A percentile compares a stretch with the other conserved stretches of the same genome.
These are phyloP conservation scores for Primulina huaijiensis DNA, from an alignment of 257 asterid genomes.

Conservation along the genomic window DNA sequence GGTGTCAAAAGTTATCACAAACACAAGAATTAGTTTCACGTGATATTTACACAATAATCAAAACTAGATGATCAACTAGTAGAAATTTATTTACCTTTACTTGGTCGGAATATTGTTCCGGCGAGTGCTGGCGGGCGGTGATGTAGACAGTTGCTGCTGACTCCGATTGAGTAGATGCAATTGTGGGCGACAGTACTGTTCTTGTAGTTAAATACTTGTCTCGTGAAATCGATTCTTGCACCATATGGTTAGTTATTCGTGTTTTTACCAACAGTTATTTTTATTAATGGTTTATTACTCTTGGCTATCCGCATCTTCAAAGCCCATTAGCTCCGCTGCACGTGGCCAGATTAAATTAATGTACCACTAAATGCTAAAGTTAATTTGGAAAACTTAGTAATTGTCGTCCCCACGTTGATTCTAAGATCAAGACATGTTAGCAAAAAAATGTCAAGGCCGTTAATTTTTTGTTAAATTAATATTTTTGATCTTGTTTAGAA, in stretches of 20 bases:
- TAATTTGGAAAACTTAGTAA: too few species aligned
- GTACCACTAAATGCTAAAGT: too few species aligned
- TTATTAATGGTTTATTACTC: too few species aligned
- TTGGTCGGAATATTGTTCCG: constrained; percentile 48
- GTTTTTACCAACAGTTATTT: too few species aligned
- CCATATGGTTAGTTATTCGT: too few species aligned
- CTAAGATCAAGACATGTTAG: too few species aligned
- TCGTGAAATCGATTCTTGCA: constrained; percentile 50
- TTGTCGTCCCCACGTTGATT: too few species aligned
- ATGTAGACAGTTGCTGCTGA: constrained; percentile 63
- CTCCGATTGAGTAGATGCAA: constrained; percentile 47
- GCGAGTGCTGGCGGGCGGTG: constrained; percentile 34
- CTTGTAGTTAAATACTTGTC: constrained; percentile 70
- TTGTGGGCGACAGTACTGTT: constrained; percentile 58
- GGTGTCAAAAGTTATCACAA: too few species aligned
- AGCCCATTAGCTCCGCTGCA: constrained; percentile 66
- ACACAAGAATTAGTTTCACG: too few species aligned
- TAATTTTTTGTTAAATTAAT: too few species aligned
- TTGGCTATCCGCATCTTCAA: constrained; percentile 23
- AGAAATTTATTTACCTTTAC: constrained; percentile 28
- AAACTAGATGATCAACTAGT: background rate
- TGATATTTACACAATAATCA: constrained; percentile 5
- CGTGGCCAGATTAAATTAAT: background rate
- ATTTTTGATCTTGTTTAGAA: too few species aligned
- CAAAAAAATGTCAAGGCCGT: too few species aligned